Base-by-base conservation (phyloP, 305 asterid genomes). In the Fraxinus albicans region DNA sequence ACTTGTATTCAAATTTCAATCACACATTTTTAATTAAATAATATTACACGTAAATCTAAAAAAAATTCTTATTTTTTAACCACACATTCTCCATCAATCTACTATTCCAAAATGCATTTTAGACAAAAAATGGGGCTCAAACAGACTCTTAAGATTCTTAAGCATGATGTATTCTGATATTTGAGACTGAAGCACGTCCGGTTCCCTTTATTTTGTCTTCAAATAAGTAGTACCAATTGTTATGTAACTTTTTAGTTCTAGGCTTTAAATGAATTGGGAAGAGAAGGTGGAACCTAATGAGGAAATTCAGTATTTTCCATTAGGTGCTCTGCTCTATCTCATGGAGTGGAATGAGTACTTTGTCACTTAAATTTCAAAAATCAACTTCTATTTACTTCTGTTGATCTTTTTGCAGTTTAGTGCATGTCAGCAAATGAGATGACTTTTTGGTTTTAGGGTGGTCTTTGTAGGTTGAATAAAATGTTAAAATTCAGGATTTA, bases 301-400 rank as follows among this genome's bases (percentile, higher is more conserved):
- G 2, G 74, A 72, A 72, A 72, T 72, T 72, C 76, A 72, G 76
- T 36, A 72, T 72, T 31, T 53, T 67, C 74, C 21, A 67, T 67
- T 5, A 27, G 3, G 19, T 25, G 19, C n/a, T 67, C 21, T 67
- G 36, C 74, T 67, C 36, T 67, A 29, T 67, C 74, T 29, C 19
- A 10, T 25, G 35, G 74, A 27, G 74, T 3, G 35, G 74, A 67
- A 67, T 67, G 73, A 65, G 36, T 29, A 27, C 8, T 9, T 67
- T 4, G n/a, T 25, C 38, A 10, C 70, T 60, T 27, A 25, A 27
- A 67, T 67, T 67, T 67, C 19, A 29, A 2, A 67, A 25, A 67
- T 67, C 74, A 67, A 67, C 33, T 67, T 67, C 36, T 67, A 67
- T 29, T 67, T 65, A 25, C 73, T 23, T 67, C 21, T 67, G 36